phyloP scores from a whole-genome alignment of 202 grass and related monocot genomes.

The Schoenoplectus tabernaemontani region DNA sequence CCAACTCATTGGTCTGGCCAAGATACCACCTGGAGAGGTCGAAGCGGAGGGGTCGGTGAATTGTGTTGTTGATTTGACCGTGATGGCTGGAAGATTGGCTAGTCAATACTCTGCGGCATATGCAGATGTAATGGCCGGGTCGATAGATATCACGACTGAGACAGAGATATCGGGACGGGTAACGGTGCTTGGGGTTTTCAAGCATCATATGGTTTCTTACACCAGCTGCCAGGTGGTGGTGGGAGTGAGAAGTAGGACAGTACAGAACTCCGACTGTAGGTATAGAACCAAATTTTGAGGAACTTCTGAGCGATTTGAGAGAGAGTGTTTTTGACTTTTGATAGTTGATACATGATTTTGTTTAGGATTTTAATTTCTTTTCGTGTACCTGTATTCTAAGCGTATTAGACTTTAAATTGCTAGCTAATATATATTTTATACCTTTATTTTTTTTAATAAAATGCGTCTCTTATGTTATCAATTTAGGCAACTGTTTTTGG shows the following conservation, averaged over 20 bases:
- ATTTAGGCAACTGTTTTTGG: background rate
- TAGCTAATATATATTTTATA: background rate
- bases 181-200: conserved; percentile 24
- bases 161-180: conserved; percentile 37
- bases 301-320: background rate
- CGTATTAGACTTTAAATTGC: background rate
- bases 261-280: conserved; percentile 34
- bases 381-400: background rate
- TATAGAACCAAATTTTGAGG: conserved; percentile 39
- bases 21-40: conserved; percentile 32
- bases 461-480: too few relatives aligned
- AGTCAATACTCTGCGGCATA: conserved; percentile 21
- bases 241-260: conserved; percentile 13
- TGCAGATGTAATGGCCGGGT: conserved; percentile 23
- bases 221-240: conserved; percentile 29
- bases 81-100: conserved; percentile 31
- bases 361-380: too few relatives aligned
- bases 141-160: conserved; percentile 24
- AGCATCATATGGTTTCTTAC: conserved; percentile 38
- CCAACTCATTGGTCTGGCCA: conserved; percentile 29
- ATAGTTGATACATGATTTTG: too few relatives aligned
- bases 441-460: too few relatives aligned
- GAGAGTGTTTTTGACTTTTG: background rate
- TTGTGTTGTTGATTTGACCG: conserved; percentile 5
- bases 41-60: conserved; percentile 22